Base-by-base conservation (phyloP, 2,329 filamentous ascomycete genomes). In the Alternaria triticimaculans region DNA sequence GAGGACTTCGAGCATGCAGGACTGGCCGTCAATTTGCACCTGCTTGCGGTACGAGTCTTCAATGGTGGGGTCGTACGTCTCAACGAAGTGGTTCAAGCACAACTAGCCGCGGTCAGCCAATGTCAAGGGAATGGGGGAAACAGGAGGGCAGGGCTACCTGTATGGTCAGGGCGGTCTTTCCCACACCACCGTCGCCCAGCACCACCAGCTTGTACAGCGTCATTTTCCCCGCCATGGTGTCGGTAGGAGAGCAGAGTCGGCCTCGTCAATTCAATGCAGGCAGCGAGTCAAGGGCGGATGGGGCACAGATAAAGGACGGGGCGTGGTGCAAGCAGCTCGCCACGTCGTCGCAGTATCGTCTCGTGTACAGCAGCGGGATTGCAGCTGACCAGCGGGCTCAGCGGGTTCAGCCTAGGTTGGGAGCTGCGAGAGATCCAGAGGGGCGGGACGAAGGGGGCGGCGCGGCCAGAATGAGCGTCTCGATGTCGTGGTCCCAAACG, bases 21-120 rank as follows among this genome's bases (percentile, higher is more conserved):
- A 94, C 81, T 97, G 93, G 66, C 90, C 88, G 79, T 98, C 96
- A 81, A 98, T 98, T 78, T 97, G 87, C 60, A 90, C 88, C 80
- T 90, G 88, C 78, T 90, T 90, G 66, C 88, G 86, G 77, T 90
- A 90, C 48, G 88, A 90, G 75, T 90, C 88, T 80, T 90, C 88
- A 73, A 90, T 90, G 63, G 88, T 90, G 50, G 88, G 88, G 76
- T 90, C 88, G 76, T 90, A 90, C 11, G 94, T 97, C 84, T 98
- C 95, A 76, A 98, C 94, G 80, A 99, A 99, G 83, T 99, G 96
- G 82, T 98, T 96, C 78, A 98, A 84, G 81, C 96, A 98, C 75
- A 99, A 87, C 89, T 99, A 75, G 56, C 65, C 20, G 21, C n/a
- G 18, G 67, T 76, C 51, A 74, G 69, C 55, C 20, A 50, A 41